phyloP scores from a whole-genome alignment of 2,329 filamentous ascomycete genomes.

The Didymellaceae sp. region DNA sequence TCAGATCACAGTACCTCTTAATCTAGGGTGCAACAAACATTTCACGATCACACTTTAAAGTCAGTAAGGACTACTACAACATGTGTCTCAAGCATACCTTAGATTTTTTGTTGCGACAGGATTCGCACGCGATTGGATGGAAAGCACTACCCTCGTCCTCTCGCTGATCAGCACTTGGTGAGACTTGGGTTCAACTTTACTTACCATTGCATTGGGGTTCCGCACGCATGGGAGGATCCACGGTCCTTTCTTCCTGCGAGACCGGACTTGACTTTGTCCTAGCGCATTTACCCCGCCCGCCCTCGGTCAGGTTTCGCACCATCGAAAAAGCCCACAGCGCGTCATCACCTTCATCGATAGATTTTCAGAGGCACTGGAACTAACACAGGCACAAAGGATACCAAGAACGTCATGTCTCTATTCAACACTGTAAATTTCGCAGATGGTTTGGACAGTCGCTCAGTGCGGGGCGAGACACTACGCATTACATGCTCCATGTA shows the following conservation, averaged over 20 bases:
- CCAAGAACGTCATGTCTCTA: too few relatives aligned
- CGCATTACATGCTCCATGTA: too few relatives aligned
- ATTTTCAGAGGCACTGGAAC: too few relatives aligned
- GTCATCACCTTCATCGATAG: too few relatives aligned
- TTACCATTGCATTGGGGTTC: constrained; percentile 21
- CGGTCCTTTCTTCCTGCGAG: constrained; percentile 23
- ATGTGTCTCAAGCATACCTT: constrained; percentile 22
- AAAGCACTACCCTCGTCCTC: constrained; percentile 17
- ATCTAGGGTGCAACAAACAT: constrained; percentile 5
- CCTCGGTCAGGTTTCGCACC: too few relatives aligned
- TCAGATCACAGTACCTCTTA: too few relatives aligned
- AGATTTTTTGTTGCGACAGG: constrained; percentile 35
- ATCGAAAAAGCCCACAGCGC: too few relatives aligned
- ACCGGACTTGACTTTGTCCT: constrained; percentile 34
- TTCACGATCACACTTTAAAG: constrained; percentile 26
- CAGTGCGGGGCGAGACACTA: too few relatives aligned
- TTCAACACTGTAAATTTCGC: too few relatives aligned
- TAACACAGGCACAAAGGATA: too few relatives aligned
- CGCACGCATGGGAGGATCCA: constrained; percentile 2
- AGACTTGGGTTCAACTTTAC: constrained; percentile 9
- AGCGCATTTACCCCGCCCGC: constrained; percentile 14
- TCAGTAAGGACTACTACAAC: constrained; percentile 2
- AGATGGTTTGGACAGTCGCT: too few relatives aligned
- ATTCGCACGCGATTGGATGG: constrained; percentile 35
- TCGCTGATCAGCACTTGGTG: background rate